Evolutionary conservation across 148 eudicot genomes (phyloP).

Genomic region (Talinum fruticosum): DNA sequence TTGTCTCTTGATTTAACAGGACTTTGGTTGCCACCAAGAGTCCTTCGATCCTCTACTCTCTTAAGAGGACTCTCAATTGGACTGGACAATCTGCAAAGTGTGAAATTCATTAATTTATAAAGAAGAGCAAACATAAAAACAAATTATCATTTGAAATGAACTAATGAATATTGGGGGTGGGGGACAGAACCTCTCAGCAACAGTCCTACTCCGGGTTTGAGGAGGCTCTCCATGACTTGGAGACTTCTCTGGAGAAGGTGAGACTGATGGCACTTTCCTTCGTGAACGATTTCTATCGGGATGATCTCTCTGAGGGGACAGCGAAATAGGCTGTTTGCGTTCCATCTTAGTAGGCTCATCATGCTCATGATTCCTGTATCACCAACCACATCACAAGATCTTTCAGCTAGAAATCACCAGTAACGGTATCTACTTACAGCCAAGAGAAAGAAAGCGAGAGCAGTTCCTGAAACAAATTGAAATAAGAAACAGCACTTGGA

Average conservation of each 20-base stretch:
- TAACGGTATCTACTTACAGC: neutral
- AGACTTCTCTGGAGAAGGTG: conserved; percentile 50
- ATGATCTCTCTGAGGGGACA: conserved; percentile 67
- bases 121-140: neutral
- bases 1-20: conserved; percentile 39
- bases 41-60: conserved; percentile 30
- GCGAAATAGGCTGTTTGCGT: conserved; percentile 41
- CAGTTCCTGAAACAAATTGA: neutral
- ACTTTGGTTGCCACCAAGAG: conserved; percentile 36
- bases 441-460: neutral
- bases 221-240: conserved; percentile 35
- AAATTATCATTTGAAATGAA: neutral
- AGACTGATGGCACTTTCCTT: conserved; percentile 35
- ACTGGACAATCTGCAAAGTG: conserved; percentile 38
- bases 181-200: conserved; percentile 26
- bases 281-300: conserved; percentile 27
- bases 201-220: conserved; percentile 32
- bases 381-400: neutral
- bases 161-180: neutral
- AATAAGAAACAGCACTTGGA: neutral
- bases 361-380: conserved; percentile 28
- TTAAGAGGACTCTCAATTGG: conserved; percentile 33
- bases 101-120: neutral
- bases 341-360: conserved; percentile 33
- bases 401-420: neutral